phyloP scores from a whole-genome alignment of 805 yeast genomes.

The Saccharomyces mikatae region DNA sequence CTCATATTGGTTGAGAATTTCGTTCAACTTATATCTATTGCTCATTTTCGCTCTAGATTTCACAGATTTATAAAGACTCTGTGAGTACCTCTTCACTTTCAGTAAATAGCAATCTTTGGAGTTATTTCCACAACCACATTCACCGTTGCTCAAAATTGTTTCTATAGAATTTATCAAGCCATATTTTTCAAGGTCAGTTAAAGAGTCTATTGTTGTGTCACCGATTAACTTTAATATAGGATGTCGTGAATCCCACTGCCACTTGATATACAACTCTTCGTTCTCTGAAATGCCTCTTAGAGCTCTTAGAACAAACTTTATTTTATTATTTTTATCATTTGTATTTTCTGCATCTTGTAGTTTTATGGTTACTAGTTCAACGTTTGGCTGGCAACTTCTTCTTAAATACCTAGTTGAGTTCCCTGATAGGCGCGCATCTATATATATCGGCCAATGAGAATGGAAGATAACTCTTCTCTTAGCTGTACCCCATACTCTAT shows the following conservation, averaged over 20 bases:
- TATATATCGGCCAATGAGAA: slow-evolving; percentile 47
- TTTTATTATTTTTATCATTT: slow-evolving; percentile 11
- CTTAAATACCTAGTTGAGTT: slow-evolving; percentile 68
- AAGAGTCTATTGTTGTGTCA: slow-evolving; percentile 45
- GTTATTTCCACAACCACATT: slow-evolving; percentile 46
- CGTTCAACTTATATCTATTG: slow-evolving; percentile 32
- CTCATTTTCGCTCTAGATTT: slow-evolving; percentile 30
- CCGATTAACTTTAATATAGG: slow-evolving; percentile 54
- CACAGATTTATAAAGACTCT: slow-evolving; percentile 51
- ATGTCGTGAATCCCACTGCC: slow-evolving; percentile 83
- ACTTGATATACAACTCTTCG: slow-evolving; percentile 65
- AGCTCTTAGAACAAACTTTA: slow-evolving; percentile 54
- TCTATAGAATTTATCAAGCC: slow-evolving; percentile 54
- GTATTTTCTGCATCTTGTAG: slow-evolving; percentile 24
- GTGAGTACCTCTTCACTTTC: slow-evolving; percentile 54
- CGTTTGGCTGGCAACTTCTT: slow-evolving; percentile 69
- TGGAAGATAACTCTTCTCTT: slow-evolving; percentile 52
- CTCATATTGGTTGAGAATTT: slow-evolving; percentile 27
- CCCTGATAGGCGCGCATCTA: slow-evolving; percentile 87
- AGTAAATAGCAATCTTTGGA: slow-evolving; percentile 46
- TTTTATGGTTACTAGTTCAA: slow-evolving; percentile 47
- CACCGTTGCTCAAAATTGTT: slow-evolving; percentile 51
- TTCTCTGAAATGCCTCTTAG: slow-evolving; percentile 48
- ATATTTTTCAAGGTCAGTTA: slow-evolving; percentile 45
- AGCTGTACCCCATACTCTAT: slow-evolving; percentile 63